A percentile compares a stretch with the other conserved stretches of the same genome.
Evolutionary conservation across 257 asterid species (phyloP).

Genomic region (Nicotiana knightiana): DNA sequence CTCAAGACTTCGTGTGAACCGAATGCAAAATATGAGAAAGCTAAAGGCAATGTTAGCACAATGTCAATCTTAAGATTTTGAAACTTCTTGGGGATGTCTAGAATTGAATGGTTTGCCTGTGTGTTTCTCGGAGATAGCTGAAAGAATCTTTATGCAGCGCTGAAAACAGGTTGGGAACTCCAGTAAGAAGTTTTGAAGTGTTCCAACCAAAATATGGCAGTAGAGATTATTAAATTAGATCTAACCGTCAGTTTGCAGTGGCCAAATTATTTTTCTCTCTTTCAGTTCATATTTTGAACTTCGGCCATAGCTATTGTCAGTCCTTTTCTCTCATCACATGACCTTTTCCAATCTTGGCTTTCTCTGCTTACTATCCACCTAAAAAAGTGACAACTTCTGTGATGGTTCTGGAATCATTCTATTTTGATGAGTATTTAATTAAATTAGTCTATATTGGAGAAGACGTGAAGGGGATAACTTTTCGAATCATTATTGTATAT

Average conservation of each 20-base stretch:
- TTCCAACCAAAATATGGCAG: background rate
- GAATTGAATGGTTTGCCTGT: background rate
- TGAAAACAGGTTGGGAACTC: conserved; percentile 1
- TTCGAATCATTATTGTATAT: background rate
- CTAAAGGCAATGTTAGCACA: background rate
- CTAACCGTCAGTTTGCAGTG: background rate
- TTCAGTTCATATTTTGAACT: background rate
- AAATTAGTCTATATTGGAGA: background rate
- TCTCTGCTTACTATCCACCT: background rate
- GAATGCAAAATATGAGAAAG: background rate
- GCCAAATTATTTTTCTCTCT: background rate
- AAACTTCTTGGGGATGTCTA: background rate
- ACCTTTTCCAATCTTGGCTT: background rate
- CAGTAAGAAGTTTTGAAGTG: background rate
- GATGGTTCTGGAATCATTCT: background rate
- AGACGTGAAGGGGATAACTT: background rate
- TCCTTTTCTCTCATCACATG: background rate
- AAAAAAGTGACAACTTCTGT: background rate
- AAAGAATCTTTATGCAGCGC: background rate
- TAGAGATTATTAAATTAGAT: background rate
- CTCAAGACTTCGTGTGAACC: background rate
- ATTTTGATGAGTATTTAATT: background rate
- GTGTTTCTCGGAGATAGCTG: background rate
- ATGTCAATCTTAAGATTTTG: background rate
- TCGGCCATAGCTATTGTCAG: background rate